Evolutionary conservation across 345 rosid genomes (phyloP).

Genomic region (Erysimum cheiranthoides): DNA sequence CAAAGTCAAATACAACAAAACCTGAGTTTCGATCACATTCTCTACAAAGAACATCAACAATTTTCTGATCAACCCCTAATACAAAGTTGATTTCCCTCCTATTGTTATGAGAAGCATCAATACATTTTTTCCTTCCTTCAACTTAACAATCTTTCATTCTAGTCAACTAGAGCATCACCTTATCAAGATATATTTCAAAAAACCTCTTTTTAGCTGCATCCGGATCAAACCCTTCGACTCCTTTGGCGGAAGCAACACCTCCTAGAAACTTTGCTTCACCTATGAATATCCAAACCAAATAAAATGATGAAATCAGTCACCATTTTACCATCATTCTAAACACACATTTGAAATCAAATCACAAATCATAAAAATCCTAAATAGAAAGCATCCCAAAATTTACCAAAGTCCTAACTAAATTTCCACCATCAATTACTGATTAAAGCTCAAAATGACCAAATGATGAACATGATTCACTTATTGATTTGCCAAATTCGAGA

Average conservation of each 20-base stretch:
- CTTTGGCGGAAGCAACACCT: slow-evolving; percentile 92
- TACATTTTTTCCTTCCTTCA: no score
- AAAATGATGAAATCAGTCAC: neutral
- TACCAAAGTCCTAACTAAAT: neutral
- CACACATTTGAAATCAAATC: neutral
- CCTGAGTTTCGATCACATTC: neutral
- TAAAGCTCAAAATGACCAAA: neutral
- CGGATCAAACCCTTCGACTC: slow-evolving; percentile 67
- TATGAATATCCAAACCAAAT: slow-evolving; percentile 34
- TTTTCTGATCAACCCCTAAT: neutral
- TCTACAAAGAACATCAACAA: slow-evolving; percentile 20
- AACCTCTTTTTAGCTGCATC: slow-evolving; percentile 80
- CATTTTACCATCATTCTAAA: neutral
- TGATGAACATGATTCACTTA: neutral
- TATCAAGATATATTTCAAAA: slow-evolving; percentile 87
- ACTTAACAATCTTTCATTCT: neutral
- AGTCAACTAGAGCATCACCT: slow-evolving; percentile 53
- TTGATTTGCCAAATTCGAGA: neutral
- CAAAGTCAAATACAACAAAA: neutral
- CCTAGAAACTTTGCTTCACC: slow-evolving; percentile 94
- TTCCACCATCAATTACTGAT: neutral
- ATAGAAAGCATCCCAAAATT: neutral
- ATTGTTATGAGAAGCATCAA: neutral
- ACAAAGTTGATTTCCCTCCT: neutral
- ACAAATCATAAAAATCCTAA: neutral